Evolutionary conservation across 345 rosid species (phyloP), one percentile per base, ranked within the genome.

Genomic region (Euphorbia pulcherrima): DNA sequence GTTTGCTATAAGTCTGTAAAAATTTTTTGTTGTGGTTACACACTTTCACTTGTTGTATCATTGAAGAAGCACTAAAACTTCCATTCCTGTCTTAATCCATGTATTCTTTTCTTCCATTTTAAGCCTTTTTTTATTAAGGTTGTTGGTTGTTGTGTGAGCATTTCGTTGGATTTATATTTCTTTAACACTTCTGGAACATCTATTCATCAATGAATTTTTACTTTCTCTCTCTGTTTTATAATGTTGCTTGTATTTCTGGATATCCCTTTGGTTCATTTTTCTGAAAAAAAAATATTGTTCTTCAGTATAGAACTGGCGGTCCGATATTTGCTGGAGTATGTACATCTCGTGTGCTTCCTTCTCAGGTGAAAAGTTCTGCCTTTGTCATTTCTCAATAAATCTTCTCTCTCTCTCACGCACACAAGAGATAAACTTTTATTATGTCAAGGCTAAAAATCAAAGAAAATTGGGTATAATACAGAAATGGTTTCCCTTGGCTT

Each of bases 301-400:
- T 82, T 74, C 88, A 90, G 97, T 65, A 61, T 71, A 78, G 69
- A 78, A 82, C 88, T 51, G 95, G 85, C 59, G 97, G 96, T 73
- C 99, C 99, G 53, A 62, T 94, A 68, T 94, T 94, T 83, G 89
- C 92, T 68, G 99, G 95, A 75, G 79, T 96, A 68, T 85, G 91
- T 79, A 79, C 74, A 68, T 82, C 96, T 66, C 57, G 27, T 57
- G 82, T 79, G 48, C 89, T 93, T 78, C 90, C 92, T 60, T 82
- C 82, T 81, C 96, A 93, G 92, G 98, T 93, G 78, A 74, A 65
- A 37, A 47, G 59, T 57, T 55, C 50, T 28, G n/a, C 33, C 56
- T 55, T 79, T 7, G 41, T 51, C 20, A 14, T 26, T 33, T 60
- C 58, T 65, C 16, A 35, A 41, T 44, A 33, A 9, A 7, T 5